Evolutionary conservation across 2,329 filamentous ascomycete genomes (phyloP).

Genomic region (Chaetomium sp.): DNA sequence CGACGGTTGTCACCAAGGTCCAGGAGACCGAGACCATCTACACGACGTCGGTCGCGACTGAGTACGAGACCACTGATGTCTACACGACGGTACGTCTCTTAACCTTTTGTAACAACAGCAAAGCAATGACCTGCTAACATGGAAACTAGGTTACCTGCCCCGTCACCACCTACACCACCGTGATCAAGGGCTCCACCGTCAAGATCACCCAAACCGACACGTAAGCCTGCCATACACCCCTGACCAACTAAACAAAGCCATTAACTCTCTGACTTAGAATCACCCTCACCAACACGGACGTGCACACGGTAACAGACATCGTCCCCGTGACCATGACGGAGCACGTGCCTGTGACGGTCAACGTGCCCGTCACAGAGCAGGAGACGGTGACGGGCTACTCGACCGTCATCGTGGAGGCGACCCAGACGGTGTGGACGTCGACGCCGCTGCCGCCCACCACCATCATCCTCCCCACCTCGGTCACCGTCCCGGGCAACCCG

Average conservation of each 20-base stretch:
- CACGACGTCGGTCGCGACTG: conserved; percentile 42
- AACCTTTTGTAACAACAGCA: too few relatives aligned
- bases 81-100: conserved; percentile 37
- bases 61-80: conserved; percentile 43
- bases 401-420: conserved; percentile 41
- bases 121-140: not conserved
- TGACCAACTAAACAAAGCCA: too few relatives aligned
- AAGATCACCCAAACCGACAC: conserved; percentile 48
- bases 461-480: conserved; percentile 38
- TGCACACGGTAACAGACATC: conserved; percentile 44
- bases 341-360: conserved; percentile 46
- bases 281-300: conserved; percentile 44
- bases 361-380: conserved; percentile 41
- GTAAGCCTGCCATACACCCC: conserved; percentile 19
- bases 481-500: conserved; percentile 32
- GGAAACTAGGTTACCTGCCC: conserved; percentile 42
- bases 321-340: conserved; percentile 47
- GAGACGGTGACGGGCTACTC: conserved; percentile 43
- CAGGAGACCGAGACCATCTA: conserved; percentile 41
- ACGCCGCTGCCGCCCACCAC: conserved; percentile 36
- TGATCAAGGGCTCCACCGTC: conserved; percentile 46
- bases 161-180: conserved; percentile 48
- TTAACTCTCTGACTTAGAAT: conserved; percentile 29
- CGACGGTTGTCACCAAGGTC: conserved; percentile 40
- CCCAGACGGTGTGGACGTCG: conserved; percentile 37